Evolutionary conservation across 2,329 filamentous ascomycete species (phyloP), one percentile per base, ranked within the genome.

Genomic region (Colletotrichum neosansevieriae): DNA sequence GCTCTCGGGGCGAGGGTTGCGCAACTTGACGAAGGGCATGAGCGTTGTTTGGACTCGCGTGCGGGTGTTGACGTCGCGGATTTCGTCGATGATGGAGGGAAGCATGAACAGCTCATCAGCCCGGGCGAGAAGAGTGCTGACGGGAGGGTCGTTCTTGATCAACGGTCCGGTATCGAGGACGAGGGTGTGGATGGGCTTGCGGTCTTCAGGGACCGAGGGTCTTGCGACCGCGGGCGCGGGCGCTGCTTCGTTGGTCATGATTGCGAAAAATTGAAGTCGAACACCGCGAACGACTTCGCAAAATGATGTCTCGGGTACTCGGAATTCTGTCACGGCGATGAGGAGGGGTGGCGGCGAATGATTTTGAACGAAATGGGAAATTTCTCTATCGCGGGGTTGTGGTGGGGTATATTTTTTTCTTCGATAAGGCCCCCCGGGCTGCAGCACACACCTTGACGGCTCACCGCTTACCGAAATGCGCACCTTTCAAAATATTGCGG

Each of bases 161-260:
- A 99, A 89, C 7, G 95, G 94, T 29, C 94, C 95, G 3, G 96
- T 92, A 77, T 99, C 96, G 72, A 99, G 86, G 32, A 98, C 87
- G 58, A 98, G 88, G 61, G 91, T 92, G 81, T 97, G 90, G 57
- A 97, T 89, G 0, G 91, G 86, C 77, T 94, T 97, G 58, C 54
- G 66, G 56, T 66, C 54, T 10, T 66, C 61, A 15, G 42, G 49
- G 17, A 40, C 47, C n/a, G 61, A 32, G 45, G 66, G 61, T 47
- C 65, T 68, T 34, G 64, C 51, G 45, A 57, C 65, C 65, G 50
- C 59, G 9, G 44, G 49, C 12, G 54, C 60, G 19, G 64, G 38
- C 24, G 34, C 17, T 6, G 66, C 34, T 38, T 70, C 65, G 12
- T 6, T 51, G 10, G 69, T 65, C 69, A 70, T 70, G 42, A 19